Evolutionary conservation across 2,329 filamentous ascomycete species (phyloP), one percentile per base, ranked within the genome.

Genomic region (Clarireedia paspali): DNA sequence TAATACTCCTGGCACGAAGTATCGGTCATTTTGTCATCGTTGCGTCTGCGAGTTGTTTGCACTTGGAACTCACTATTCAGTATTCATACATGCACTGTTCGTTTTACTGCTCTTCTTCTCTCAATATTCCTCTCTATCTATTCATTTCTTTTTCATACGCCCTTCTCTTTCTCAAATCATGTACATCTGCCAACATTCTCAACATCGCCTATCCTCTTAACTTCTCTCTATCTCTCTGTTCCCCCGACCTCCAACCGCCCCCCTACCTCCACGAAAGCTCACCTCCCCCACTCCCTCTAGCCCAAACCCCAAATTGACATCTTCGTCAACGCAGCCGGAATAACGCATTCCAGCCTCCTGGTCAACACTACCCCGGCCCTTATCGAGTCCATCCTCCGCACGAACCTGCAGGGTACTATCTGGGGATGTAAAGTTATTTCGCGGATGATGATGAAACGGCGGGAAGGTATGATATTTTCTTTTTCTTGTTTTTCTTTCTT

Each of bases 291-390:
- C 15, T 5, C n/a, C 40, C 27, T 10, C 7, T 26, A 27, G 4
- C 42, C 42, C 44, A 24, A 47, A 24, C 44, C 44, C 9, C 20
- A 68, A 44, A 70, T 78, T 14, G 74, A 80, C 64, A 74, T 92
- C 30, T 78, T 95, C 1, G 78, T 95, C 60, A 95, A 95, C 67
- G 87, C 88, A 26, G 90, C 90, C 0, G 91, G 90, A 9, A 75
- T 91, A 23, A 77, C 85, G 0, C 83, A 90, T 62, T 78, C 77
- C 12, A 80, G 77, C 0, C 74, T 89, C 1, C 76, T 94, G n/a
- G 72, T 81, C 46, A 74, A 76, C 9, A 82, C 80, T 1, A 64
- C 70, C 0, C 67, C 77, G 0, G 68, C 72, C 0, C 73, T 78
- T 2, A 74, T 90, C 23, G 73, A 81, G 1, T 63, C 74, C 1